These are phyloP conservation scores for Mycena galericulata DNA, from an alignment of 768 basidiomycete species.

Conservation along the genomic window DNA sequence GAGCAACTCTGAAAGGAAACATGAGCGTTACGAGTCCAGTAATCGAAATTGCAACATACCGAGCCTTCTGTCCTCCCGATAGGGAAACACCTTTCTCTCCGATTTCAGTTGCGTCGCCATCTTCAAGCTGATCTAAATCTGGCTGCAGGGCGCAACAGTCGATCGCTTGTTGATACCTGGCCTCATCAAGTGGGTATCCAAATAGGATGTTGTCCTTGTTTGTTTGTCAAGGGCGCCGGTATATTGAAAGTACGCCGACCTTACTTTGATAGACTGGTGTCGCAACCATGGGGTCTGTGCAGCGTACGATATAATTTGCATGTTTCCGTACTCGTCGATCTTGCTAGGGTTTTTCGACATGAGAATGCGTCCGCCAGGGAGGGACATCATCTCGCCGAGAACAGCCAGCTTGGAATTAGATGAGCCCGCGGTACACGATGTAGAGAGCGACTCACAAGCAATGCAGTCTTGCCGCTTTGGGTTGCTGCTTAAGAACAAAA, in stretches of 20 bases:
- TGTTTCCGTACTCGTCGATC: conserved; percentile 70
- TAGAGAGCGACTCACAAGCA: conserved; percentile 62
- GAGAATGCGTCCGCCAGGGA: conserved; percentile 63
- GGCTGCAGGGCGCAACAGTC: too few relatives aligned
- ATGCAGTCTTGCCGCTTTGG: conserved; percentile 80
- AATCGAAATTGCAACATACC: conserved; percentile 50
- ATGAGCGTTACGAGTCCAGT: neutral
- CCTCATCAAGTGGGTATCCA: too few relatives aligned
- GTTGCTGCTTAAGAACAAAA: neutral
- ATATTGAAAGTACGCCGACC: too few relatives aligned
- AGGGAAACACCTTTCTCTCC: conserved; percentile 64
- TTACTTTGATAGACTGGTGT: conserved; percentile 48
- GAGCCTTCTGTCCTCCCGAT: conserved; percentile 70
- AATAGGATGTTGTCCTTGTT: too few relatives aligned
- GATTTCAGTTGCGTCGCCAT: conserved; percentile 87
- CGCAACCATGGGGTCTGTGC: conserved; percentile 80
- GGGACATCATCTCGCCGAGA: conserved; percentile 76
- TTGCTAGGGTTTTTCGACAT: conserved; percentile 72
- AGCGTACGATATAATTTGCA: conserved; percentile 77
- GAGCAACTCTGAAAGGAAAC: conserved; percentile 58
- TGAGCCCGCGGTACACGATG: neutral
- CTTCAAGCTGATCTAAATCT: too few relatives aligned
- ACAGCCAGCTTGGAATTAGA: conserved; percentile 68
- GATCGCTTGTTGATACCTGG: too few relatives aligned
- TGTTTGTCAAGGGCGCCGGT: too few relatives aligned